A percentile compares a stretch with the other conserved stretches of the same genome.
Evolutionary conservation across 352 stramenopile genomes (phyloP).

Genomic region (Blastocystis sp.): DNA sequence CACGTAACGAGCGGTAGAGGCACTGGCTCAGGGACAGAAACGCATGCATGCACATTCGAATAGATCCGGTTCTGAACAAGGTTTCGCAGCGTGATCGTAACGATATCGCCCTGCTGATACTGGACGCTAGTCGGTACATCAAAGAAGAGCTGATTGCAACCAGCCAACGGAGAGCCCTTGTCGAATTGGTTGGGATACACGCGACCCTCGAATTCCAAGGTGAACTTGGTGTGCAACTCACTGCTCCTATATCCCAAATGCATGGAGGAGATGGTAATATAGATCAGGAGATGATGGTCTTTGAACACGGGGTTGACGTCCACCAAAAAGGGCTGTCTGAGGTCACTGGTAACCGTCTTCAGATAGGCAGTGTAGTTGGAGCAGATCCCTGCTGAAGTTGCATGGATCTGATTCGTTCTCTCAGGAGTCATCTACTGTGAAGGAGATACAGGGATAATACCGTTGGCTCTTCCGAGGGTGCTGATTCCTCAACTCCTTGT

Average conservation of each 20-base stretch:
- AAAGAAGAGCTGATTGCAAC: conserved; percentile 11
- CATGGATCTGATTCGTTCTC: too few relatives aligned
- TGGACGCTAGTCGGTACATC: neutral
- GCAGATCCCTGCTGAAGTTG: too few relatives aligned
- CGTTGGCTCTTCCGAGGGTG: too few relatives aligned
- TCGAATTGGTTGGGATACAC: neutral
- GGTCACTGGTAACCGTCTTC: neutral
- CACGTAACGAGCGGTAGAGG: neutral
- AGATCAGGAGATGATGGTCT: neutral
- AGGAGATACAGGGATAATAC: too few relatives aligned
- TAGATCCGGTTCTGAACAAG: neutral
- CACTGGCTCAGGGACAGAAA: neutral
- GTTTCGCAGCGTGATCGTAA: neutral
- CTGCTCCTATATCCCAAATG: conserved; percentile 2
- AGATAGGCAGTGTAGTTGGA: conserved; percentile 31
- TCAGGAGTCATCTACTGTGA: too few relatives aligned
- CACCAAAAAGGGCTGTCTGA: conserved; percentile 23
- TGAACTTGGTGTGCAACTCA: neutral
- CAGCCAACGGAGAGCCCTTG: neutral
- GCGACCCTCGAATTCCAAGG: neutral
- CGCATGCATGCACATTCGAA: neutral
- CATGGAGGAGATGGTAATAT: conserved; percentile 6
- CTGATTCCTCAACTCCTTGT: too few relatives aligned
- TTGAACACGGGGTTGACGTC: neutral
- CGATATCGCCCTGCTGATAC: neutral